A percentile compares a stretch with the other conserved stretches of the same genome.
These are phyloP conservation scores for Hypoxylon sp. DNA, from an alignment of 2,329 filamentous ascomycete species.

Conservation along the genomic window DNA sequence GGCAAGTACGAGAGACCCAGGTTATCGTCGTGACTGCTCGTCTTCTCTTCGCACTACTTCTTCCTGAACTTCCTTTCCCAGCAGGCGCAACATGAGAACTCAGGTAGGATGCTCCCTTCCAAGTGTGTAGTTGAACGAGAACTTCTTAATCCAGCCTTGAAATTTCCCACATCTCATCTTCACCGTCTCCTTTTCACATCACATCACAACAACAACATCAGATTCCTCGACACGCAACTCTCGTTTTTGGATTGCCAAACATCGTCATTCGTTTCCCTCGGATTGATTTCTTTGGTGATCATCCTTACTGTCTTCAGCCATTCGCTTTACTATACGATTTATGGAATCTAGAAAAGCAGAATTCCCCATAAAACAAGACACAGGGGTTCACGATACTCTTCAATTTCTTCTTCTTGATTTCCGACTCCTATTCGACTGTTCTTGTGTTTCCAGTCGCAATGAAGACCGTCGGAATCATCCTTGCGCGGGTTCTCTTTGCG, in stretches of 20 bases:
- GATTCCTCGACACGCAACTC: conserved; percentile 12
- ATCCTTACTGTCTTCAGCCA: conserved; percentile 46
- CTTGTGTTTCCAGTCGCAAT: conserved; percentile 27
- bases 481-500: conserved; percentile 38
- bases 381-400: conserved; percentile 16
- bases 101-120: not conserved
- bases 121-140: not conserved
- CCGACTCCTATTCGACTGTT: conserved; percentile 1
- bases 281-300: conserved; percentile 50
- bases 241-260: conserved; percentile 62
- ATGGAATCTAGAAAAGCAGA: conserved; percentile 46
- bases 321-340: conserved; percentile 49
- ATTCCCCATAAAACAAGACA: conserved; percentile 28
- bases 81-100: not conserved
- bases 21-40: not conserved
- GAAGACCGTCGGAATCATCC: conserved; percentile 38
- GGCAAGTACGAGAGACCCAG: not conserved
- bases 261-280: conserved; percentile 45
- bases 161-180: not conserved
- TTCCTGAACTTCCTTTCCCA: not conserved
- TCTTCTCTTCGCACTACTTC: not conserved
- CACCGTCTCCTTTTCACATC: conserved; percentile 15
- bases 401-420: conserved; percentile 16
- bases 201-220: conserved; percentile 26
- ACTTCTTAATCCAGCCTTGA: not conserved